A percentile compares a stretch with the other conserved stretches of the same genome.
Conservation (phyloP, 352 stramenopile genomes). For the Phytophthora kernoviae region DNA sequence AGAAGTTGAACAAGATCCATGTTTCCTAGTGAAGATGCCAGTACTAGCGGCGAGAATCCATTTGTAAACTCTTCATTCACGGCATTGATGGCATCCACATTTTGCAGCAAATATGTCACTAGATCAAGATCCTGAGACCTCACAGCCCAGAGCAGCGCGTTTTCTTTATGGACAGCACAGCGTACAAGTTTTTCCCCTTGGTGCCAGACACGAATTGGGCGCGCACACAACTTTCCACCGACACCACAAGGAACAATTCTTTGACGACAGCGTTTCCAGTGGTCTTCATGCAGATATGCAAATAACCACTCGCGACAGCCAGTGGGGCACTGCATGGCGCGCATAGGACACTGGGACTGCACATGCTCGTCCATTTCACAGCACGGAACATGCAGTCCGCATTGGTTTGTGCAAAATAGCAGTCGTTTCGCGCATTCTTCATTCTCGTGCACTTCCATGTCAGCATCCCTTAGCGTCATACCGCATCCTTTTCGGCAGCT, state of each 20-base stretch:
- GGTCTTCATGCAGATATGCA: slow-evolving; percentile 60
- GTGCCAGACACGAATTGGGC: slow-evolving; percentile 73
- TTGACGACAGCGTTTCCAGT: slow-evolving; percentile 70
- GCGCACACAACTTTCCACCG: slow-evolving; percentile 48
- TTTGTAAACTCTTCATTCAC: slow-evolving; percentile 71
- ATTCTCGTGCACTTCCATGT: slow-evolving; percentile 50
- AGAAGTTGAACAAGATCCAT: slow-evolving; percentile 59
- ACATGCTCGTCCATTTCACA: slow-evolving; percentile 48
- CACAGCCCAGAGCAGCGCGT: slow-evolving; percentile 60
- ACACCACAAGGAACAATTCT: slow-evolving; percentile 64
- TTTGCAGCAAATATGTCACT: slow-evolving; percentile 64
- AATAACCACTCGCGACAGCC: slow-evolving; percentile 64
- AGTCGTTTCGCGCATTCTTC: slow-evolving; percentile 49
- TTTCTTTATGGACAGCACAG: slow-evolving; percentile 62
- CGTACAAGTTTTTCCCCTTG: slow-evolving; percentile 36
- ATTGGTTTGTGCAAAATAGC: slow-evolving; percentile 60
- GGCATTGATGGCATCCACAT: slow-evolving; percentile 32
- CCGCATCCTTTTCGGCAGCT: slow-evolving; percentile 66
- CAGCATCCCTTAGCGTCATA: slow-evolving; percentile 37
- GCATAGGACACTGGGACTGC: slow-evolving; percentile 54
- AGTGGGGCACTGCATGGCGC: slow-evolving; percentile 61
- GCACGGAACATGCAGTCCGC: slow-evolving; percentile 43
- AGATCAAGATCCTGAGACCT: slow-evolving; percentile 70
- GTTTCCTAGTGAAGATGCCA: slow-evolving; percentile 52
- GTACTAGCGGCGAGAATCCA: slow-evolving; percentile 64